Evolutionary conservation across 768 basidiomycete genomes (phyloP), one percentile per base, ranked within the genome.

Genomic region (Lentinula sp.): DNA sequence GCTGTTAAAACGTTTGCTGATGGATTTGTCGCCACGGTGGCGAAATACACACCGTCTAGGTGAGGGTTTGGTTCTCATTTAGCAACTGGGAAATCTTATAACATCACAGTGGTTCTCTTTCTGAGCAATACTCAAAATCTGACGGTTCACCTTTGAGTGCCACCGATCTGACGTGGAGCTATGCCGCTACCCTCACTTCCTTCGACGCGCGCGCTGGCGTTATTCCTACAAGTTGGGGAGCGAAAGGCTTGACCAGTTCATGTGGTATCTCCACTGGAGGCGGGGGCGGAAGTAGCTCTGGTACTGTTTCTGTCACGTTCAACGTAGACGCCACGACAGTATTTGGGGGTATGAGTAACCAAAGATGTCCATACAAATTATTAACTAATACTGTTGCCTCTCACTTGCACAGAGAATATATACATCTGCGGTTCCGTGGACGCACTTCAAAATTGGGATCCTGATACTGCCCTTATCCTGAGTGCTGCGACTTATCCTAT

Each of bases 121-220:
- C 28, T 3, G 28, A 28, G 3, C 28, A 28, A 28, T 91, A 75
- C 69, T 74, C 70, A 66, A 79, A 75, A 63, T 71, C 52, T 59
- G 69, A 73, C 41, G 89, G 90, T 0, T 56, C 71, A 7, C 86
- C 80, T 1, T 62, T 79, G 13, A 86, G 85, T 68, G 89, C 89
- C 1, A 67, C 72, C 4, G 85, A 91, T 67, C 74, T 91, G 60
- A 90, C 89, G 0, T 91, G 89, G 90, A 87, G 83, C 66, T 91
- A 90, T 66, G 88, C 89, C 8, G 76, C 86, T 18, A 75, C 83
- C 3, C 68, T 91, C 56, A 87, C 90, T 0, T 81, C 77, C 12
- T 81, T 81, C 61, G 74, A 72, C 15, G 85, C 86, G 3, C 32
- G 45, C 33, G 48, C 43, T 3, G 85, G 85, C 0, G 66, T 74